Evolutionary conservation across 768 basidiomycete genomes (phyloP), one percentile per base, ranked within the genome.

Genomic region (Floccularia luteovirens): DNA sequence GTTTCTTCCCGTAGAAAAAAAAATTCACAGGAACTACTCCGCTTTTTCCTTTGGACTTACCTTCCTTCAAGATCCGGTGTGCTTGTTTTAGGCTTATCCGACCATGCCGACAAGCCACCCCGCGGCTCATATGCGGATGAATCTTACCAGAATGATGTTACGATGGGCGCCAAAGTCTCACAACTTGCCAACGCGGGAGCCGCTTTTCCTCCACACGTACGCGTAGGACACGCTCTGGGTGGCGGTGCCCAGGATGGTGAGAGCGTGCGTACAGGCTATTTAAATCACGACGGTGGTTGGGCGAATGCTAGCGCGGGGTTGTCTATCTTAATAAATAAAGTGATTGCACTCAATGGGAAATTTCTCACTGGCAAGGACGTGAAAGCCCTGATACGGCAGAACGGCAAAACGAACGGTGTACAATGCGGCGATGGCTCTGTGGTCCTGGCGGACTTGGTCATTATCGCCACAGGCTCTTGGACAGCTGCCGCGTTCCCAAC

Each of bases 201-300:
- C 11, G 57, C 60, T 4, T 80, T 85, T 48, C 75, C 80, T 2
- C 38, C 57, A 0, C 50, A 49, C 12, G 66, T 74, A 17, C 49
- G 31, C 32, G 53, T 60, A 2, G n/a, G n/a, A n/a, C n/a, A n/a
- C n/a, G n/a, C n/a, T n/a, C n/a, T n/a, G n/a, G n/a, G n/a, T n/a
- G n/a, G n/a, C n/a, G n/a, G n/a, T n/a, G 64, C 58, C 5, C 48
- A 59, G 11, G 66, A 73, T 41, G 55, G 62, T 5, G 40, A 58
- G 6, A n/a, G n/a, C n/a, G n/a, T n/a, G n/a, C 44, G 53, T 24
- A 47, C 57, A 17, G 88, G 82, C 1, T 93, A 85, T 52, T 48
- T 84, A 32, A 94, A 91, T 51, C 63, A 62, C 5, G 79, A 86
- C 25, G 77, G 84, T 1, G 92, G 92, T 11, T 97, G 92, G 92